Evolutionary conservation across 352 stramenopile genomes (phyloP), one percentile per base, ranked within the genome.

Genomic region (Phytophthora sojae): DNA sequence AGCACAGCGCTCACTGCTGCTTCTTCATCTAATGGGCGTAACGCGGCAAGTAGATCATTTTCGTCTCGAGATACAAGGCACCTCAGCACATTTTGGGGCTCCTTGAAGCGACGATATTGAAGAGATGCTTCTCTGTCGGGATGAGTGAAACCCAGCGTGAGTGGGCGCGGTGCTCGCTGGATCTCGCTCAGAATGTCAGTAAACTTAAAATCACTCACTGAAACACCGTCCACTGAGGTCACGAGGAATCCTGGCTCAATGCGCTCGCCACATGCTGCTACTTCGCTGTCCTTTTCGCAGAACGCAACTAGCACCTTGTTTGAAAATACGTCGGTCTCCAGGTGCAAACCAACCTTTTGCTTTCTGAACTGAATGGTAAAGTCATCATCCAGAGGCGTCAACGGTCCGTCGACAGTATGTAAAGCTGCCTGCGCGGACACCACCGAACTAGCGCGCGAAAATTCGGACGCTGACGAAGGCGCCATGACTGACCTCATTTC

Each of bases 201-300:
- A 47, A 86, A 86, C 17, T 75, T 79, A 26, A 84, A 74, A 14
- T 84, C 67, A 2, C 52, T 67, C 2, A 91, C 71, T 9, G 71
- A 63, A 25, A 71, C 25, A 21, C 86, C 88, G 64, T 95, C 92
- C 8, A 94, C 75, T 0, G 86, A 93, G 0, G 81, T 86, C 56
- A 95, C 66, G 6, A 92, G 57, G 26, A 91, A 78, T 12, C 88
- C 88, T 14, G 74, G 66, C 5, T 81, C 72, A 7, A 94, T 88
- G n/a, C n/a, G 30, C 45, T 79, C 54, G 21, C 65, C 64, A 29
- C 67, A 78, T 39, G 75, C 55, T 14, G 78, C 71, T 3, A 81
- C 85, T 64, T 95, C 85, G 35, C 81, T 91, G 52, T 86, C 67
- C 39, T 88, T 83, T 32, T 95, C 85, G 23, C 83, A 93, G 44